Conservation (phyloP, 1,284 basidiomycete genomes). For the Trametes sp. region DNA sequence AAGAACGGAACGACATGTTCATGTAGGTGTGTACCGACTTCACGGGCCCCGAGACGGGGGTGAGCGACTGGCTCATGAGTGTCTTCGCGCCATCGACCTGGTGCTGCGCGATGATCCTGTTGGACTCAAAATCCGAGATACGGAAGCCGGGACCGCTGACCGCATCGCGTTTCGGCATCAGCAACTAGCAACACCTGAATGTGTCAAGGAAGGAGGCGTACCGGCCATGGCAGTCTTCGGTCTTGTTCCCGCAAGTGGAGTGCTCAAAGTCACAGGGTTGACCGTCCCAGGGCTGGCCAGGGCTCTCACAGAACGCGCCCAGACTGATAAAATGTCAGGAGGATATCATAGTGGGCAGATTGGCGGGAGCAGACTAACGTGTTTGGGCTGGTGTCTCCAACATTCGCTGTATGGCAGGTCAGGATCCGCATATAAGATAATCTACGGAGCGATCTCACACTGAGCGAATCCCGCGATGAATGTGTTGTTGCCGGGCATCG, state of each 20-base stretch:
- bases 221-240: slow-evolving; percentile 76
- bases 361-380: no score
- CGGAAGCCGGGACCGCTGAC: slow-evolving; percentile 78
- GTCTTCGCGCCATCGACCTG: slow-evolving; percentile 72
- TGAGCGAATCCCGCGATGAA: slow-evolving; percentile 83
- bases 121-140: slow-evolving; percentile 76
- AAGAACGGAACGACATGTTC: slow-evolving; percentile 73
- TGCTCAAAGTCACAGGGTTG: slow-evolving; percentile 68
- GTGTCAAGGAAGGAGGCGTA: slow-evolving; percentile 38
- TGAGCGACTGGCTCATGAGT: slow-evolving; percentile 59
- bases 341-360: no score
- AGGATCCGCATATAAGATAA: background rate
- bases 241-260: slow-evolving; percentile 78
- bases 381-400: slow-evolving; percentile 81
- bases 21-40: slow-evolving; percentile 72
- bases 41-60: slow-evolving; percentile 62
- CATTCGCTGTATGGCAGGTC: slow-evolving; percentile 58
- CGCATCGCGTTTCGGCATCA: no score
- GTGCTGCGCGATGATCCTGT: slow-evolving; percentile 68
- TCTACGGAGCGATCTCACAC: slow-evolving; percentile 48
- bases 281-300: slow-evolving; percentile 72
- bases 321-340: slow-evolving; percentile 23
- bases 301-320: slow-evolving; percentile 80
- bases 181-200: background rate
- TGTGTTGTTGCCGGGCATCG: slow-evolving; percentile 71